phyloP scores from a whole-genome alignment of 208 protist genomes.

The Trypanosoma avium region DNA sequence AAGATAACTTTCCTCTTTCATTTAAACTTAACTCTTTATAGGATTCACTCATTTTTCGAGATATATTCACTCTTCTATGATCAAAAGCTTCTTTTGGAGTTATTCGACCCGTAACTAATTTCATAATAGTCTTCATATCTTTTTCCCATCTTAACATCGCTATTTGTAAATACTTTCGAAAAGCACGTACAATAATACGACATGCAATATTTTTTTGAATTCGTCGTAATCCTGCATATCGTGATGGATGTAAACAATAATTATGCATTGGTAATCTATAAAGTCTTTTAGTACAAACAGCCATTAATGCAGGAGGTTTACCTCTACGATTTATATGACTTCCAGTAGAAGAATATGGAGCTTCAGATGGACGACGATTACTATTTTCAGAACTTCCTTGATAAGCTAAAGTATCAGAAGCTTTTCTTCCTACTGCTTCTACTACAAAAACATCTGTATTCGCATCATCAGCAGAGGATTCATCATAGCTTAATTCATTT shows the following conservation, averaged over 20 bases:
- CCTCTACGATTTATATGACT: too few relatives aligned
- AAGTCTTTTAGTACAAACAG: too few relatives aligned
- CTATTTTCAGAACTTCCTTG: too few relatives aligned
- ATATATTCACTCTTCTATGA: neutral
- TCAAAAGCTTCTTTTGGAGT: constrained; percentile 4
- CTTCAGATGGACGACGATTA: too few relatives aligned
- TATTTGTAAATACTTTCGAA: constrained; percentile 18
- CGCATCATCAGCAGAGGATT: neutral
- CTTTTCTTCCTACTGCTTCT: too few relatives aligned
- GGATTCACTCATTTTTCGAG: too few relatives aligned
- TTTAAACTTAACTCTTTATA: neutral
- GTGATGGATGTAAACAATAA: neutral
- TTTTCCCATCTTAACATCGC: constrained; percentile 12
- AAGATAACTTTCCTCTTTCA: too few relatives aligned
- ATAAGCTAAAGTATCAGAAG: too few relatives aligned
- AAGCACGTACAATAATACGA: constrained; percentile 33
- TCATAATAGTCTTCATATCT: constrained; percentile 22
- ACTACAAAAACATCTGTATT: too few relatives aligned
- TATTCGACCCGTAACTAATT: constrained; percentile 26
- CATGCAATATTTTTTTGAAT: constrained; percentile 39
- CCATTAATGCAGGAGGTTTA: too few relatives aligned
- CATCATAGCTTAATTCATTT: neutral
- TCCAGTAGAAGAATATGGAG: too few relatives aligned
- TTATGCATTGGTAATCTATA: neutral
- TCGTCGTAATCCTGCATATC: constrained; percentile 15